These are phyloP conservation scores for Ascochyta koolunga DNA, from an alignment of 2,329 filamentous ascomycete species.

Conservation along the genomic window DNA sequence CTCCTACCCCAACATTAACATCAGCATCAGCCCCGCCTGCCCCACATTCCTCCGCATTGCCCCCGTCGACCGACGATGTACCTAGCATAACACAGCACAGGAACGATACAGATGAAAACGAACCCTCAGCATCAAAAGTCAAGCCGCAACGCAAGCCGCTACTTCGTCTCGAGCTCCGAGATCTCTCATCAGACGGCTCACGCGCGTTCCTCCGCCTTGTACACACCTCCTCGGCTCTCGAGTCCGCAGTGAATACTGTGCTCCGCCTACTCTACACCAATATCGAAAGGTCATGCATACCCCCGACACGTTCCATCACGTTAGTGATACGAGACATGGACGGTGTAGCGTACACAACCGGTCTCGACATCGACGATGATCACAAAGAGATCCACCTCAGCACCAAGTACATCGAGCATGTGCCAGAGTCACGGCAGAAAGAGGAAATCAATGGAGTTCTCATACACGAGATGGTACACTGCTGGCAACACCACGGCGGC, in stretches of 20 bases:
- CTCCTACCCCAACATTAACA: conserved; percentile 20
- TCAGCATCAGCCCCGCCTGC: conserved; percentile 23
- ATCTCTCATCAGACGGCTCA: conserved; percentile 63
- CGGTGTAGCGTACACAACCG: conserved; percentile 89
- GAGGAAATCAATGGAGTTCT: conserved; percentile 82
- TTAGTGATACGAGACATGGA: conserved; percentile 78
- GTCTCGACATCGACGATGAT: conserved; percentile 76
- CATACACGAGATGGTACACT: conserved; percentile 93
- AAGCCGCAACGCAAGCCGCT: conserved; percentile 49
- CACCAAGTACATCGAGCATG: conserved; percentile 69
- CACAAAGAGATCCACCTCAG: conserved; percentile 95
- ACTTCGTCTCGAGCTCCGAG: conserved; percentile 55
- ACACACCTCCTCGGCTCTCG: conserved; percentile 66
- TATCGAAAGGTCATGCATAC: conserved; percentile 46
- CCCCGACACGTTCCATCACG: conserved; percentile 82
- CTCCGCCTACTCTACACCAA: conserved; percentile 71
- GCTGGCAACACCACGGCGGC: conserved; percentile 79
- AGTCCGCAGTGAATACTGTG: conserved; percentile 69
- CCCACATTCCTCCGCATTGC: conserved; percentile 39
- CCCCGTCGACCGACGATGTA: conserved; percentile 19
- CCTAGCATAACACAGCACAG: conserved; percentile 5
- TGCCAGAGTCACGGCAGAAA: conserved; percentile 44
- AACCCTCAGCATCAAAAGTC: conserved; percentile 17
- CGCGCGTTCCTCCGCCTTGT: conserved; percentile 70
- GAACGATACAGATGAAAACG: neutral